Evolutionary conservation across 164 flowering plant genomes (phyloP), one percentile per base, ranked within the genome.

Genomic region (Vitis cinerea): DNA sequence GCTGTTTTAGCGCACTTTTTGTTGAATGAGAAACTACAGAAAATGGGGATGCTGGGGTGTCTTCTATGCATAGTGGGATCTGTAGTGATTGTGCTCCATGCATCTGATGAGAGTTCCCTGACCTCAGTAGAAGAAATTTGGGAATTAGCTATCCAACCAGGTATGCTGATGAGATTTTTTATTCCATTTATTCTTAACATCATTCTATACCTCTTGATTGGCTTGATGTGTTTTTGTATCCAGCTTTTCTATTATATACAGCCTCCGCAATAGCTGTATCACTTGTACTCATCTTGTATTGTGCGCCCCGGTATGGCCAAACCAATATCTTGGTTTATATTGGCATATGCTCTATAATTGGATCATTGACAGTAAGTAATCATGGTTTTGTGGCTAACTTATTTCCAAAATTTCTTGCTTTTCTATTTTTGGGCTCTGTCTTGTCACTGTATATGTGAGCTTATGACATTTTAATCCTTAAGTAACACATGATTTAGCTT

Each of bases 191-290:
- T 6, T 37, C 48, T 9, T 15, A 8, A 61, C 29, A 63, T 55
- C 52, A 6, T 61, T n/a, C 58, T 48, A 27, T 68, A 50, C 54
- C 50, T 50, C 63, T 17, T 60, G 47, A 27, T 63, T 68, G 23
- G 15, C 15, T 50, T 62, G 27, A 19, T 64, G 27, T 47, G 56
- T 50, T 67, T 57, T 67, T 56, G 74, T 29, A 10, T 67, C 44
- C 94, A 94, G 99, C 93, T 50, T 94, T 94, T 79, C 97, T 94
- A 76, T 73, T 88, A 59, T 94, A 94, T 71, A 79, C 85, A 12
- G 97, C 90, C 8, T 79, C 93, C 10, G 95, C 81, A 11, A 64
- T 92, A 57, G 90, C 91, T 61, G 75, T 83, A 3, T 85, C 78
- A 10, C 72, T 92, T 78, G 87, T 87, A 14, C 75, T 92, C 77